phyloP scores from a whole-genome alignment of 2,329 filamentous ascomycete genomes.

The Cladosporium sphaerospermum region DNA sequence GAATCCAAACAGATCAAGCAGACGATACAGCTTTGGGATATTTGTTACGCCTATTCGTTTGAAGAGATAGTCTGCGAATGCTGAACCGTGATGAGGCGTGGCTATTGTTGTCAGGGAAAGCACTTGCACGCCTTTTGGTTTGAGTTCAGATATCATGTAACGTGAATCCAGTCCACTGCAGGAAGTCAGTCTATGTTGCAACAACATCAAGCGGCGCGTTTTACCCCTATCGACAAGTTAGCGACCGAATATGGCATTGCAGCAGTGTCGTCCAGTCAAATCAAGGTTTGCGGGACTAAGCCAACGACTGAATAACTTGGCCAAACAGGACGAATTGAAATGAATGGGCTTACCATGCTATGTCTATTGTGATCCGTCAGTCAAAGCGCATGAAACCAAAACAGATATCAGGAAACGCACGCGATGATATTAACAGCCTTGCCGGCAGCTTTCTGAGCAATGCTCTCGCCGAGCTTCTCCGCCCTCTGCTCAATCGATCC shows the following conservation, averaged over 20 bases:
- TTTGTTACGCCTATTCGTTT: conserved; percentile 49
- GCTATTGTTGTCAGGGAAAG: conserved; percentile 60
- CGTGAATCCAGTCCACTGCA: conserved; percentile 55
- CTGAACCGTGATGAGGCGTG: conserved; percentile 55
- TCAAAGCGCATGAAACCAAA: neutral
- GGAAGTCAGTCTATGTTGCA: conserved; percentile 4
- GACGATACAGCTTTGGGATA: conserved; percentile 50
- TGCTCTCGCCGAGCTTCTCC: conserved; percentile 46
- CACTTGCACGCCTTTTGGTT: conserved; percentile 65
- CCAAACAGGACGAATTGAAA: neutral
- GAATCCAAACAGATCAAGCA: conserved; percentile 48
- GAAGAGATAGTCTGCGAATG: conserved; percentile 57
- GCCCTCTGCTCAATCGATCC: conserved; percentile 55
- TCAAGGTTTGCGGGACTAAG: too few species aligned
- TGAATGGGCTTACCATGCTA: conserved; percentile 39
- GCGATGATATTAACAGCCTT: conserved; percentile 60
- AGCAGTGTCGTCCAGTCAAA: neutral
- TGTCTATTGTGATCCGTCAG: conserved; percentile 40
- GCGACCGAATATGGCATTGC: neutral
- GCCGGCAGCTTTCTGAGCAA: conserved; percentile 47
- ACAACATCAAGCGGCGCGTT: conserved; percentile 4
- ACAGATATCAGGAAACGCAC: conserved; percentile 34
- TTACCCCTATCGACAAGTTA: conserved; percentile 32
- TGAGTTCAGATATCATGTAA: conserved; percentile 57
- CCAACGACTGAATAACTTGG: neutral